Evolutionary conservation across 331 rosid species (phyloP), one percentile per base, ranked within the genome.

Genomic region (Cucumis variabilis): DNA sequence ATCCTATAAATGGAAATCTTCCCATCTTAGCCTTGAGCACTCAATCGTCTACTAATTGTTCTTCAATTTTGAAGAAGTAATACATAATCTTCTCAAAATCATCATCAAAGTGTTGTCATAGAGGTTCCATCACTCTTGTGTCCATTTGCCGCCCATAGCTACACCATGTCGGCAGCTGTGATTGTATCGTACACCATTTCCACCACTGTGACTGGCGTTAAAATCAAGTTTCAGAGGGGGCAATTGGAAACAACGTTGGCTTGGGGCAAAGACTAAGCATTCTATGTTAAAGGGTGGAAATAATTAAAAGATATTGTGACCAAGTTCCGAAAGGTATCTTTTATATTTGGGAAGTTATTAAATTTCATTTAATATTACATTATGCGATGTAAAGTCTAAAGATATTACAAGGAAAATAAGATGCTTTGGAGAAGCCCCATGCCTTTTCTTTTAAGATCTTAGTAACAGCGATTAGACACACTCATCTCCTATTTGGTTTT

Each of bases 241-340:
- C 41, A 37, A 37, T 37, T 37, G 6, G 41, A 37, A 37, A 37
- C 41, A 37, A 37, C 41, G 46, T 94, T 89, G 98, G 41, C 99
- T 86, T 96, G 99, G 99, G 86, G 96, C 89, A 37, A 37, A 37
- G 41, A 37, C 41, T 37, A 37, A 74, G 90, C 92, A 84, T 97
- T 97, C 89, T 98, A 96, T 71, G 91, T 97, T 86, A 96, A 98
- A 74, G 99, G 99, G 87, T 97, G 99, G 99, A 96, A 96, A 87
- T 96, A 96, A 89, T 88, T 96, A 72, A 93, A 94, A 85, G 99
- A 97, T 46, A 92, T 97, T 30, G 94, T 92, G 71, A 94, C 96
- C 94, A 95, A 93, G 94, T 96, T 97, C 84, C 91, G 92, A 83
- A 96, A 96, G 99, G 99, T 97, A 85, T 81, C 80, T 62, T 86